These are phyloP conservation scores for Neocucurbitaria cava DNA, from an alignment of 2,329 filamentous ascomycete species.

Conservation along the genomic window DNA sequence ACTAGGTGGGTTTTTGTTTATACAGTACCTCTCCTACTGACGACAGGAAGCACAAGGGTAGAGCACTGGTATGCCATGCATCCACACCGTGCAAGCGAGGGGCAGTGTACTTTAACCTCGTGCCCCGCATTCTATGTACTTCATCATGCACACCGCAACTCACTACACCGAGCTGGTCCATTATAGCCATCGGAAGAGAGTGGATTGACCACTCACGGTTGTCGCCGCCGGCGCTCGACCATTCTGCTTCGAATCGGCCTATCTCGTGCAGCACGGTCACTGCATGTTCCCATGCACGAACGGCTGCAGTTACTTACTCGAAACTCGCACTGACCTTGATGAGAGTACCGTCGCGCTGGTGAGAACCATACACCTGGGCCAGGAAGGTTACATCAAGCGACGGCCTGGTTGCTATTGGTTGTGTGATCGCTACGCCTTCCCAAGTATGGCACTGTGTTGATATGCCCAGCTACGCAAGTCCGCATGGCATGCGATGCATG, in stretches of 20 bases:
- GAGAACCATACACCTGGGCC: constrained; percentile 14
- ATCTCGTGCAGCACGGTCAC: constrained; percentile 4
- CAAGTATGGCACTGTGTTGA: not conserved
- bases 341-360: constrained; percentile 4
- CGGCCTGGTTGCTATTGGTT: not conserved
- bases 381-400: not conserved
- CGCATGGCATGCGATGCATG: not conserved
- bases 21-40: not conserved
- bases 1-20: constrained; percentile 2
- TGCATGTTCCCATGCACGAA: constrained; percentile 11
- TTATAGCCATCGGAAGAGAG: not conserved
- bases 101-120: constrained; percentile 10
- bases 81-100: constrained; percentile 6
- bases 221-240: constrained; percentile 5
- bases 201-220: constrained; percentile 13
- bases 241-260: not conserved
- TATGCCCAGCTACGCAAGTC: not conserved
- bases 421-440: not conserved
- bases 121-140: constrained; percentile 22
- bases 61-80: not conserved
- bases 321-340: constrained; percentile 15
- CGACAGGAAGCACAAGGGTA: constrained; percentile 1
- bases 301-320: constrained; percentile 8
- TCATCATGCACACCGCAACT: constrained; percentile 28
- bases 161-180: constrained; percentile 8